Evolutionary conservation across 2,329 filamentous ascomycete genomes (phyloP).

Genomic region (Achaetomium macrosporum): DNA sequence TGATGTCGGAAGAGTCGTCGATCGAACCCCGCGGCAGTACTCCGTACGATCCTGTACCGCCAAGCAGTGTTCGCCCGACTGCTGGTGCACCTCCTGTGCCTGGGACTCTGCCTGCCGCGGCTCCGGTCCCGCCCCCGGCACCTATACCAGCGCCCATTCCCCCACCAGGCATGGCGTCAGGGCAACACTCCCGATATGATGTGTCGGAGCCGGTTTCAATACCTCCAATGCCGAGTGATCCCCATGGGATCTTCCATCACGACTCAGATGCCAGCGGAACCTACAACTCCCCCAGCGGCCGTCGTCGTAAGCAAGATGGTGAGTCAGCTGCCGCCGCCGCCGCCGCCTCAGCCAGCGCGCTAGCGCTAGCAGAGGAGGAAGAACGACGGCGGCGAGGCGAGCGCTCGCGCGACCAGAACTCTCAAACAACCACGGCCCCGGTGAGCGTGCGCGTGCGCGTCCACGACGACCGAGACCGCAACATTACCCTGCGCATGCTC

Average conservation of each 20-base stretch:
- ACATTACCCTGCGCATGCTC: constrained; percentile 55
- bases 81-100: constrained; percentile 3
- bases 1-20: constrained; percentile 32
- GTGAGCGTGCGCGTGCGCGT: constrained; percentile 56
- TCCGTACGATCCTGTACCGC: constrained; percentile 29
- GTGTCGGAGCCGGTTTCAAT: constrained; percentile 36
- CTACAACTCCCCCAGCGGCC: constrained; percentile 37
- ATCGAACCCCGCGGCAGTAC: constrained; percentile 33
- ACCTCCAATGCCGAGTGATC: constrained; percentile 51
- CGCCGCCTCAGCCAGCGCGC: constrained; percentile 40
- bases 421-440: constrained; percentile 31
- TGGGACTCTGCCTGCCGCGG: neutral
- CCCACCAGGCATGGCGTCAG: constrained; percentile 31
- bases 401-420: constrained; percentile 29
- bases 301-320: constrained; percentile 37
- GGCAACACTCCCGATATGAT: constrained; percentile 34
- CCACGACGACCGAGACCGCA: constrained; percentile 54
- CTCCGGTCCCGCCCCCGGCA: constrained; percentile 6
- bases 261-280: constrained; percentile 39
- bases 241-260: constrained; percentile 40
- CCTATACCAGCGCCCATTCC: constrained; percentile 8
- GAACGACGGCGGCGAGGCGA: constrained; percentile 32
- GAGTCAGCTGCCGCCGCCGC: constrained; percentile 44
- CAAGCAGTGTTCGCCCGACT: constrained; percentile 18
- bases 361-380: constrained; percentile 45